Evolutionary conservation across 495 filamentous ascomycete genomes (phyloP).

Genomic region (Podospora appendiculata): DNA sequence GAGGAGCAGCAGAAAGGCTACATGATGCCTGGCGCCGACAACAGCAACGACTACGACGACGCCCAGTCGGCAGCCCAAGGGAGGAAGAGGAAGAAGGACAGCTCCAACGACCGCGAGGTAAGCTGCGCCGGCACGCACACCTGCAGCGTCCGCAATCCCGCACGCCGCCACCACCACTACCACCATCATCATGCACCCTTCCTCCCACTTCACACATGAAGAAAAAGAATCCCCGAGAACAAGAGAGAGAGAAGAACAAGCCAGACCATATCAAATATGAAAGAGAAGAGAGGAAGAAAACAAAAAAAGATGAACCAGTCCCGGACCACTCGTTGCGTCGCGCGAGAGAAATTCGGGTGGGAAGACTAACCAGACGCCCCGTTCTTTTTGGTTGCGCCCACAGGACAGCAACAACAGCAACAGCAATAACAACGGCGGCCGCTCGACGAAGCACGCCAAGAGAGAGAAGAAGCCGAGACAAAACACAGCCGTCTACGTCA

Average conservation of each 20-base stretch:
- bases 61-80: slow-evolving; percentile 23
- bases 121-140: slow-evolving; percentile 27
- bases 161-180: not conserved
- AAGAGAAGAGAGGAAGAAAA: not conserved
- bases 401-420: slow-evolving; percentile 16
- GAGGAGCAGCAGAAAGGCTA: slow-evolving; percentile 74
- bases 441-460: slow-evolving; percentile 19
- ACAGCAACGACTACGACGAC: slow-evolving; percentile 45
- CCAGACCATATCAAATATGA: not conserved
- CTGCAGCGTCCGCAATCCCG: slow-evolving; percentile 8
- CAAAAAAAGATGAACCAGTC: slow-evolving; percentile 1
- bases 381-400: slow-evolving; percentile 12
- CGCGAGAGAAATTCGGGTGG: no score
- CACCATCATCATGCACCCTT: not conserved
- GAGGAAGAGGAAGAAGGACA: slow-evolving; percentile 67
- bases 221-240: not conserved
- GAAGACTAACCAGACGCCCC: slow-evolving; percentile 22
- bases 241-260: not conserved
- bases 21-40: slow-evolving; percentile 40
- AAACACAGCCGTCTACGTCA: slow-evolving; percentile 89
- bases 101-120: slow-evolving; percentile 54
- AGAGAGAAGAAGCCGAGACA: slow-evolving; percentile 40
- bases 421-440: slow-evolving; percentile 14
- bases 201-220: not conserved
- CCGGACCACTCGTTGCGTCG: no score